phyloP scores from a whole-genome alignment of 2,329 filamentous ascomycete species.

The Xylaria sp. region DNA sequence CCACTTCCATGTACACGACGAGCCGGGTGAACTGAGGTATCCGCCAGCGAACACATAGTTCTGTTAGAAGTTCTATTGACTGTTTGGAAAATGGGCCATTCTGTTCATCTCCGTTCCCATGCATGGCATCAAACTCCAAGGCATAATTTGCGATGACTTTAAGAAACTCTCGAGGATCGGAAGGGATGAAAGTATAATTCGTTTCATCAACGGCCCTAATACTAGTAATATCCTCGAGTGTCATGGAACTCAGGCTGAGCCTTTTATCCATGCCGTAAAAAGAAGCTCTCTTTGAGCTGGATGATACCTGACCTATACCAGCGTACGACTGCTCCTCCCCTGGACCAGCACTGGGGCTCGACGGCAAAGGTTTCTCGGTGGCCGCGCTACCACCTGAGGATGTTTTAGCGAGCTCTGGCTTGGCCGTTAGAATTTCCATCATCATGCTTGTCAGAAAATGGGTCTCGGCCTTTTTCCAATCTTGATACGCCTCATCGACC shows the following conservation, averaged over 20 bases:
- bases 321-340: constrained; percentile 63
- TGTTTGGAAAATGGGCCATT: constrained; percentile 74
- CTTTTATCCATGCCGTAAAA: constrained; percentile 70
- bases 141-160: constrained; percentile 83
- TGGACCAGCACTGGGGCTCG: constrained; percentile 61
- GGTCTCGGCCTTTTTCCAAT: constrained; percentile 90
- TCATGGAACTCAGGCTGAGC: constrained; percentile 73
- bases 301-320: constrained; percentile 63
- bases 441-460: constrained; percentile 93
- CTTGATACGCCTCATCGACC: constrained; percentile 83
- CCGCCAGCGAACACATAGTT: constrained; percentile 88
- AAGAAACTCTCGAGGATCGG: constrained; percentile 84
- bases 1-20: constrained; percentile 84
- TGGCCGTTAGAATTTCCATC: constrained; percentile 85
- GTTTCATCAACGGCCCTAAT: constrained; percentile 68
- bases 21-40: constrained; percentile 84
- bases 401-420: constrained; percentile 84
- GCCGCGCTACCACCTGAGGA: constrained; percentile 62
- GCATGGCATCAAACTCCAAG: constrained; percentile 71
- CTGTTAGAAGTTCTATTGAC: constrained; percentile 83
- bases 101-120: constrained; percentile 62
- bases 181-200: constrained; percentile 88
- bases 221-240: constrained; percentile 64
- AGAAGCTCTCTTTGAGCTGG: constrained; percentile 56
- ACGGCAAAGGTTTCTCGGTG: constrained; percentile 67